Evolutionary conservation across 2,329 filamentous ascomycete genomes (phyloP), one percentile per base, ranked within the genome.

Genomic region (Exophiala phaeomuriformis): DNA sequence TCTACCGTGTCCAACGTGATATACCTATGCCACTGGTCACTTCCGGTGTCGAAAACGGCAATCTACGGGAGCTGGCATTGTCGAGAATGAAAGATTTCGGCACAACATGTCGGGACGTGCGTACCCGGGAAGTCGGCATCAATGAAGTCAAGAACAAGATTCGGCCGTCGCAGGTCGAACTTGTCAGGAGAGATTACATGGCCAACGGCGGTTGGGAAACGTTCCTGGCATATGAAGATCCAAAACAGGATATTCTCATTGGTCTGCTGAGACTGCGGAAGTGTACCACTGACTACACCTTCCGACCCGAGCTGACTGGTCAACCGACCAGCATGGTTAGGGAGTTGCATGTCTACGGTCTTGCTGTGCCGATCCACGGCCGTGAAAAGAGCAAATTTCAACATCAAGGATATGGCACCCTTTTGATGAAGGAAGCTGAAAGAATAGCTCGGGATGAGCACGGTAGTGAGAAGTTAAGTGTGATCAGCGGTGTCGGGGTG

Each of bases 1-100:
- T 98, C 65, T 98, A 98, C 74, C 89, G 93, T 56, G 93, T 98
- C 0, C 93, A 98, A 75, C 84, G 93, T 68, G 93, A 98, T 72
- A 98, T 98, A 54, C 93, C 93, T n/a, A 98, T 98, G 93, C 93
- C 93, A 0, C 78, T 98, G 28, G 94, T 98, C n/a, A 97, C 93
- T 0, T 95, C 91, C 0, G 93, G 93, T 39, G 93, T 98, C 0
- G 93, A 98, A 72, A 98, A 98, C 64, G 93, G 93, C 57, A 98
- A 98, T 67, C 75, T 98, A 37, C 84, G 93, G 58, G 93, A 98
- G 70, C 76, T 98, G 46, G 91, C 93, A 0, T 75, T 98, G 51
- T 90, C 90, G n/a, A 80, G 93, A 27, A 98, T 98, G 94, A 96
- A 96, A 71, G 93, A 98, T 68, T 97, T 98, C 63, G 94, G 94